Evolutionary conservation across 495 filamentous ascomycete species (phyloP).

Genomic region (Penicillium pulvis): DNA sequence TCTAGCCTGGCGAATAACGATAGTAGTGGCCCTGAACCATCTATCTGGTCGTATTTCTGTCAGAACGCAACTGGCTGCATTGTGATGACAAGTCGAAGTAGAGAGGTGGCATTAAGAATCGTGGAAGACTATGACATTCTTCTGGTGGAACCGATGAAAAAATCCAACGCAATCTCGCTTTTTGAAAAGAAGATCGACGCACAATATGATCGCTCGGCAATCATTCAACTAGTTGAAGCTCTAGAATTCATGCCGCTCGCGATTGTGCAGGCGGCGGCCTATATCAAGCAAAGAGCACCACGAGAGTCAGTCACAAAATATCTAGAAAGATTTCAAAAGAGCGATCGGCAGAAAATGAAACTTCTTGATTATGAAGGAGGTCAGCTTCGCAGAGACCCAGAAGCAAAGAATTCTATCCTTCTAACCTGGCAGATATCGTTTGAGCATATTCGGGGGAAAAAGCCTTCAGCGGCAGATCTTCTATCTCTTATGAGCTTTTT

Average conservation of each 20-base stretch:
- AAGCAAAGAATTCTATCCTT: constrained; percentile 46
- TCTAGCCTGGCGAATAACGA: constrained; percentile 4
- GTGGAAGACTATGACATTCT: constrained; percentile 42
- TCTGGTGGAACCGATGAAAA: constrained; percentile 37
- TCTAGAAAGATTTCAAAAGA: constrained; percentile 36
- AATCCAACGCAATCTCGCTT: constrained; percentile 36
- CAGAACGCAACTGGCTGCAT: constrained; percentile 9
- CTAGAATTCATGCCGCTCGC: constrained; percentile 49
- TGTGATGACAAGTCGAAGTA: constrained; percentile 42
- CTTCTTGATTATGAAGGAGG: constrained; percentile 39
- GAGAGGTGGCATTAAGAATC: constrained; percentile 24
- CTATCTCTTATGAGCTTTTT: constrained; percentile 38
- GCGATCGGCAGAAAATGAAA: constrained; percentile 33
- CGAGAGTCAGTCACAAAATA: constrained; percentile 27
- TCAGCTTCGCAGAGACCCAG: constrained; percentile 41
- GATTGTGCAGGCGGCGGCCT: constrained; percentile 43
- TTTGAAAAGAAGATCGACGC: constrained; percentile 40
- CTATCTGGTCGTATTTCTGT: constrained; percentile 11
- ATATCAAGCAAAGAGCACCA: constrained; percentile 32
- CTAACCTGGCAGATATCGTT: constrained; percentile 54
- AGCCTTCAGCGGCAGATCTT: constrained; percentile 26
- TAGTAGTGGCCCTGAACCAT: constrained; percentile 13
- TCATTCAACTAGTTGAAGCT: constrained; percentile 28
- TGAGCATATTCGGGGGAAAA: constrained; percentile 36
- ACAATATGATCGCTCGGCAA: constrained; percentile 9